phyloP scores from a whole-genome alignment of 176 grass and related monocot species.

The Eleusine indica region DNA sequence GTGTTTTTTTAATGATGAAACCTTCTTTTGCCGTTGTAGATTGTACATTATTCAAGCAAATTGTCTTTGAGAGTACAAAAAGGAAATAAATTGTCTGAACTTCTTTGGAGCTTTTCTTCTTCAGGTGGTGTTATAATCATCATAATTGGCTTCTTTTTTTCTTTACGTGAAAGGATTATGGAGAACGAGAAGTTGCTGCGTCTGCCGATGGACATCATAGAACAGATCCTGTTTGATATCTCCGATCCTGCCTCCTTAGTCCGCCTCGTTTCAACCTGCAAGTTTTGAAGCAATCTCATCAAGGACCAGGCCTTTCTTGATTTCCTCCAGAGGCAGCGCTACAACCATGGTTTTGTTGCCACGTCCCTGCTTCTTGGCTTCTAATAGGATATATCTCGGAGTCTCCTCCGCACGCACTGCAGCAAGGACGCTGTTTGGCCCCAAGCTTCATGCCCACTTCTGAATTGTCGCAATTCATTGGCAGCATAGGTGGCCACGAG shows the following conservation, averaged over 20 bases:
- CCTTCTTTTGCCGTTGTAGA: no score
- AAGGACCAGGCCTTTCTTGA: conserved; percentile 1
- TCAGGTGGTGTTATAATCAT: no score
- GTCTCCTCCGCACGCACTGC: neutral
- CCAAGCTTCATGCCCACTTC: conserved; percentile 23
- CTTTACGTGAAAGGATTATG: conserved; percentile 14
- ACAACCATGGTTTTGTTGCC: conserved; percentile 17
- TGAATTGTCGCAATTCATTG: neutral
- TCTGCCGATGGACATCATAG: conserved; percentile 30
- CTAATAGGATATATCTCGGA: neutral
- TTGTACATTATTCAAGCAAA: no score
- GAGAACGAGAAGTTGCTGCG: neutral
- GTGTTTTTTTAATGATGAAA: no score
- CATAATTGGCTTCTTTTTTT: no score
- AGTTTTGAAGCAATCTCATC: conserved; percentile 27
- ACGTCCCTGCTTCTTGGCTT: conserved; percentile 35
- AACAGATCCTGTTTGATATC: conserved; percentile 3
- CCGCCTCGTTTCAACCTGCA: conserved; percentile 26
- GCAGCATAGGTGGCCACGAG: neutral
- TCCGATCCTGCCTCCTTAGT: conserved; percentile 26
- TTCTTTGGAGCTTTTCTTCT: no score
- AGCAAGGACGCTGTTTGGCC: conserved; percentile 16
- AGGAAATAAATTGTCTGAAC: no score
- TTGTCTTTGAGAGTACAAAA: no score
- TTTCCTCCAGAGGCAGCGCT: neutral